Base-by-base conservation (phyloP, 192 early-diverging fungal genomes). In the Coemansia sp. region DNA sequence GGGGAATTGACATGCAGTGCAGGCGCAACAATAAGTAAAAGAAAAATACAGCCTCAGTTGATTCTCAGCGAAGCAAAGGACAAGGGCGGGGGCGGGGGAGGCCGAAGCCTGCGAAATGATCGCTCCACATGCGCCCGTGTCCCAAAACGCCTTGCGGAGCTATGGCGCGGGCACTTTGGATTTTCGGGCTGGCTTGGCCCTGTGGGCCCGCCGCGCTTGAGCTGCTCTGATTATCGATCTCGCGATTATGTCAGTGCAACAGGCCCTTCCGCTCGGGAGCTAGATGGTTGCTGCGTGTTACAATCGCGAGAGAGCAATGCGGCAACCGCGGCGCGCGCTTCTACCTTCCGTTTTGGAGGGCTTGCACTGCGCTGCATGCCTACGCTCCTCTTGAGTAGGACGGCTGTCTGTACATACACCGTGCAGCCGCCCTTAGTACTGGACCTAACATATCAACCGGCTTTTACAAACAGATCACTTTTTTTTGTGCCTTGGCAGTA, bases 381-480 rank as follows among this genome's bases (percentile, higher is more conserved):
- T 62, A 74, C 63, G 79, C 71, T 74, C 79, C 79, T 82, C 63
- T 76, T 63, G 79, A 82, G 79, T 82, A 79, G 76, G 79, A 64
- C 70, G 74, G 67, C 64, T 57, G 32, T 32, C 53, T 49, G 19
- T 56, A 41, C 46, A 29, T 49, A 58, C 42, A 7, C 46, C 29
- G 66, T 67, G 74, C 45, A 53, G 79, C 46, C 79, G 74, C 65
- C 79, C 79, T 82, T 82, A 82, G 79, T 76, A 73, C 70, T 74
- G 79, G 79, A 72, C 22, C 79, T 82, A 67, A 77, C 74, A 82
- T 54, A 29, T 37, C 14, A 7, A n/a, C n/a, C n/a, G n/a, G n/a
- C n/a, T n/a, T n/a, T n/a, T n/a, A n/a, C n/a, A n/a, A n/a, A n/a
- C n/a, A n/a, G n/a, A n/a, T n/a, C n/a, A n/a, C n/a, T n/a, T n/a